Percentiles rank a stretch among this genome's conserved stretches.
Conservation (phyloP, 2,329 filamentous ascomycete species). For the Helotiales sp. region DNA sequence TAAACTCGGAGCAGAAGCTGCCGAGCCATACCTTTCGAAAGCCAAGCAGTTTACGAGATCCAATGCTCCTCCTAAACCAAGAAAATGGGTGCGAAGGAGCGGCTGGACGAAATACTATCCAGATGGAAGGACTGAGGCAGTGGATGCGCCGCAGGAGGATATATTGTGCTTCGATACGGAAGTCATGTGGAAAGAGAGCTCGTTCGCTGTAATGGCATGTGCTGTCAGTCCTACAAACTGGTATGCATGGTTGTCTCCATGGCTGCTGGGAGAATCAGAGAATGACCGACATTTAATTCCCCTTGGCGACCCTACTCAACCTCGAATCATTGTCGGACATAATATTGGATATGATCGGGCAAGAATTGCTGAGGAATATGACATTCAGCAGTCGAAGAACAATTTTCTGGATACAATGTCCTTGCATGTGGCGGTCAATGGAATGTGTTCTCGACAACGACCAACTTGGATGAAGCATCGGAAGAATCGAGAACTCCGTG, state of each 20-base stretch:
- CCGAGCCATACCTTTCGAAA: constrained; percentile 76
- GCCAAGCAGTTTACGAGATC: constrained; percentile 73
- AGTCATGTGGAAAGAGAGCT: constrained; percentile 91
- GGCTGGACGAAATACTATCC: constrained; percentile 93
- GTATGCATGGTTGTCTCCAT: constrained; percentile 98
- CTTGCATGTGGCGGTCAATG: constrained; percentile 93
- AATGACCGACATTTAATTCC: constrained; percentile 81
- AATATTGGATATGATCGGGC: constrained; percentile 96
- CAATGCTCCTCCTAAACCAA: constrained; percentile 58
- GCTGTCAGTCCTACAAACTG: constrained; percentile 86
- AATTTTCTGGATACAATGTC: constrained; percentile 98
- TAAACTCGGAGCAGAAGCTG: constrained; percentile 80
- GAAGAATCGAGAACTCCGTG: constrained; percentile 82
- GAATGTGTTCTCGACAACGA: constrained; percentile 95
- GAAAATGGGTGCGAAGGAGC: constrained; percentile 74
- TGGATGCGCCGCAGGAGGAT: constrained; percentile 75
- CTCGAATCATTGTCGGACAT: constrained; percentile 85
- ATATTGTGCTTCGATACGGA: constrained; percentile 95
- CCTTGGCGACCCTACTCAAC: constrained; percentile 71
- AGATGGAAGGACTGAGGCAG: constrained; percentile 70
- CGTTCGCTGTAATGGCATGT: constrained; percentile 95
- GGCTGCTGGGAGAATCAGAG: constrained; percentile 81
- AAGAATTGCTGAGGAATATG: constrained; percentile 85
- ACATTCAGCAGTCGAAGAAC: constrained; percentile 77
- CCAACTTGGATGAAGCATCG: constrained; percentile 98